Conservation (phyloP, 2,329 filamentous ascomycete species). For the Alternaria angustiovoidea region DNA sequence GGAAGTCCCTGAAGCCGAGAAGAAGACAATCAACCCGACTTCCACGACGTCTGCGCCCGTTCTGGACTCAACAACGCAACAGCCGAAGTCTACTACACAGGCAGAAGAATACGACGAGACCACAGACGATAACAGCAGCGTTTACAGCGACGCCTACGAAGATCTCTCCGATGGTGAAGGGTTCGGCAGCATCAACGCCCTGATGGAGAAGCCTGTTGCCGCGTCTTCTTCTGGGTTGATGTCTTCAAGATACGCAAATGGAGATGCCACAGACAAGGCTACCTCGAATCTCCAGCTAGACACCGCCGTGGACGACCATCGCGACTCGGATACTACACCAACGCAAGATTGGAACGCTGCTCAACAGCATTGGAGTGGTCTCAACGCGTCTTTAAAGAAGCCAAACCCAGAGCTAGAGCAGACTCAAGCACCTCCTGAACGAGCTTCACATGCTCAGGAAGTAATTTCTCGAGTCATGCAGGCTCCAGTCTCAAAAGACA, state of each 20-base stretch:
- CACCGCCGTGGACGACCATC: slow-evolving; percentile 9
- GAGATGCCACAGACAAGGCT: slow-evolving; percentile 21
- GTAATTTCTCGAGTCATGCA: slow-evolving; percentile 19
- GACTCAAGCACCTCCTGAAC: slow-evolving; percentile 12
- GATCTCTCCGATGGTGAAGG: slow-evolving; percentile 72
- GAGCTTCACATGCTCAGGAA: slow-evolving; percentile 5
- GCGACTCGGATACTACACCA: slow-evolving; percentile 17
- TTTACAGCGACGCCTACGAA: slow-evolving; percentile 81
- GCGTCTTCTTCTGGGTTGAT: slow-evolving; percentile 34
- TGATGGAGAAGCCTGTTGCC: slow-evolving; percentile 67
- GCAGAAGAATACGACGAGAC: slow-evolving; percentile 29
- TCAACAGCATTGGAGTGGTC: slow-evolving; percentile 73
- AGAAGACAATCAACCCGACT: background rate
- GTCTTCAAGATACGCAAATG: slow-evolving; percentile 36
- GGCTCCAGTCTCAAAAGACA: slow-evolving; percentile 19
- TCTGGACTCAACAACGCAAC: slow-evolving; percentile 13
- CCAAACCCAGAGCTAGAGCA: background rate
- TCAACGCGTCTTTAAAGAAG: slow-evolving; percentile 68
- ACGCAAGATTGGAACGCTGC: slow-evolving; percentile 71
- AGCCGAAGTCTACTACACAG: slow-evolving; percentile 3
- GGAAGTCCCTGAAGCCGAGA: slow-evolving; percentile 32
- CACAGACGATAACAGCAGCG: slow-evolving; percentile 56
- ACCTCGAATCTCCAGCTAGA: slow-evolving; percentile 24
- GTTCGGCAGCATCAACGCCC: slow-evolving; percentile 76
- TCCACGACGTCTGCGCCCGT: slow-evolving; percentile 1